Evolutionary conservation across 2,329 filamentous ascomycete genomes (phyloP).

Genomic region (Stachybotrys chlorohalonatus): DNA sequence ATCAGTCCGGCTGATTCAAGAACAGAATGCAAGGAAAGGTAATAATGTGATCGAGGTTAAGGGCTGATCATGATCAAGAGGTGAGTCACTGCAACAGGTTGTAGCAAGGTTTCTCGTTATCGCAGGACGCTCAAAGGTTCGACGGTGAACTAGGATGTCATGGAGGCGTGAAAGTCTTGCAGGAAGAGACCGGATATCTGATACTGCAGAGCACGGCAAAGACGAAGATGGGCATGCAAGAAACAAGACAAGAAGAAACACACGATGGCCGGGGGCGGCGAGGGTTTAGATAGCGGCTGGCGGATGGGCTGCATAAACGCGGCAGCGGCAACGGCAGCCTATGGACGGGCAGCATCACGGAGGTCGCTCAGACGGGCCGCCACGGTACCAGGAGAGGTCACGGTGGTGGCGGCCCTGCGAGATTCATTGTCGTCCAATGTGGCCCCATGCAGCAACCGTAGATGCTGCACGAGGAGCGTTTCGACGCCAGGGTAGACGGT

Average conservation of each 20-base stretch:
- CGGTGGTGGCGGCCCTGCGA: neutral
- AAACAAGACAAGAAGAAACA: neutral
- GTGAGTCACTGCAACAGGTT: neutral
- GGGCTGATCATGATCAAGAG: neutral
- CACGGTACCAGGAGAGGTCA: neutral
- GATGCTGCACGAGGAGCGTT: neutral
- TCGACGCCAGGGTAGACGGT: neutral
- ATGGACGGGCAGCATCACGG: conserved; percentile 1
- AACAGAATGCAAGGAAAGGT: neutral
- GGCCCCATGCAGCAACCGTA: neutral
- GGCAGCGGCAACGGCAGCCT: conserved; percentile 2
- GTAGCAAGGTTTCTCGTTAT: neutral
- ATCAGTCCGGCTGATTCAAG: conserved; percentile 1
- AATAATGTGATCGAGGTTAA: neutral
- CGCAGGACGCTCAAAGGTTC: neutral
- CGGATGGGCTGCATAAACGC: conserved; percentile 1
- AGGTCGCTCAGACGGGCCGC: conserved; percentile 1
- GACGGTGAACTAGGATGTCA: neutral
- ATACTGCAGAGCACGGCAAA: neutral
- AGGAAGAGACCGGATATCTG: too few relatives aligned
- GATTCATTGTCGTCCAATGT: conserved; percentile 1
- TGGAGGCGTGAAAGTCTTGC: neutral
- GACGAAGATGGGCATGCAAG: neutral
- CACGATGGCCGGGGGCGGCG: neutral
- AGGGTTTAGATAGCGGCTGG: neutral